Evolutionary conservation across 108 stramenopile genomes (phyloP), one percentile per base, ranked within the genome.

Genomic region (Parietichytrium sp.): DNA sequence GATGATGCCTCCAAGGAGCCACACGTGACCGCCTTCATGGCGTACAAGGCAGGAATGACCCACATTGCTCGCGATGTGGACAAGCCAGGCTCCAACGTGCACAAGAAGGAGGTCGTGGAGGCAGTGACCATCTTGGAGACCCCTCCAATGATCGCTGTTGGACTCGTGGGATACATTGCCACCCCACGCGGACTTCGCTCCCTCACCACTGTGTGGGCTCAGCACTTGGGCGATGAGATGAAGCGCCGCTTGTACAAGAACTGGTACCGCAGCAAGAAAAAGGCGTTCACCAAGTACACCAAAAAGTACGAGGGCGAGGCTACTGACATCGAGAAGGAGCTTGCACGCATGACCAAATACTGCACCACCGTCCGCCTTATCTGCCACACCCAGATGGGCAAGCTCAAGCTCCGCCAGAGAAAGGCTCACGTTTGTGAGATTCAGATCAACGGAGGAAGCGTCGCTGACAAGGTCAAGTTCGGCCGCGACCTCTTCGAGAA

Each of bases 1-100:
- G 98, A 99, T 84, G 92, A 95, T 80, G 85, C 94, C 13, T 53
- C 91, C 47, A 93, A 93, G 84, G 91, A 90, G 20, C 88, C 90
- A 50, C 98, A 99, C 90, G 91, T 99, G 50, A 99, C 98, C 29
- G 98, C 98, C 81, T 99, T 99, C 93, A 93, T 96, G 87, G 97
- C 93, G 84, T 99, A 98, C 97, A 99, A 99, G 94, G 98, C 98
- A 79, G 98, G 98, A 81, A 99, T 99, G 98, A 98, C 98, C 85
- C 98, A 99, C 92, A 95, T 91, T 49, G 85, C 89, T 8, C 95
- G 98, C 86, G 94, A 94, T 77, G 96, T 99, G 26, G 97, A 99
- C 88, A 95, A 97, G 89, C 95, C 97, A 23, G 98, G 98, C 80
- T 97, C 97, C 52, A 92, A 96, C 90, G 90, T 98, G 90, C 96